Conservation (phyloP, 805 yeast species). For the Wickerhamomyces chaumierensis region DNA sequence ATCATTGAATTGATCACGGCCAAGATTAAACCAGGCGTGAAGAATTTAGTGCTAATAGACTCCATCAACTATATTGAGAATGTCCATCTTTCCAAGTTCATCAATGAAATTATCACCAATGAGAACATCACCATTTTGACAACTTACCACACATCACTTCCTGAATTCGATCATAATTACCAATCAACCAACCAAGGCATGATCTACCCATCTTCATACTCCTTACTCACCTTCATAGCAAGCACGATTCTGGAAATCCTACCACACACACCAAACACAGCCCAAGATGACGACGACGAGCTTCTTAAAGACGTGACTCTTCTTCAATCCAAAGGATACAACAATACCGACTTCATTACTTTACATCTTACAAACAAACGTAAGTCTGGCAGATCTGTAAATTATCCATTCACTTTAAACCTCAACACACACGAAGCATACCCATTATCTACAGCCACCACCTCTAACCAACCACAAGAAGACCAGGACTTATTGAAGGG, state of each 20-base stretch:
- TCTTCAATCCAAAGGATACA: slow-evolving; percentile 18
- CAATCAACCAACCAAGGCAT: slow-evolving; percentile 18
- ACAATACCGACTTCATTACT: slow-evolving; percentile 35
- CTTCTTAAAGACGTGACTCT: slow-evolving; percentile 22
- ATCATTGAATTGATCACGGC: slow-evolving; percentile 16
- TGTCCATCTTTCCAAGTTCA: slow-evolving; percentile 34
- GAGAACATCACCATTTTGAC: slow-evolving; percentile 36
- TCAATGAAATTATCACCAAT: slow-evolving; percentile 34
- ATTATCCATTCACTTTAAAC: slow-evolving; percentile 44
- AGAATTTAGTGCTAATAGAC: slow-evolving; percentile 47
- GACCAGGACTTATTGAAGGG: slow-evolving; percentile 51
- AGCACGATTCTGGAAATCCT: slow-evolving; percentile 56
- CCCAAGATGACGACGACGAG: slow-evolving; percentile 25
- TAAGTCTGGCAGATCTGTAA: slow-evolving; percentile 72
- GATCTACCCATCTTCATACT: slow-evolving; percentile 43
- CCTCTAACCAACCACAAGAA: slow-evolving; percentile 18
- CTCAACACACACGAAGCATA: slow-evolving; percentile 31
- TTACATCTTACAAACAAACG: slow-evolving; percentile 37
- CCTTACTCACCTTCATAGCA: slow-evolving; percentile 57
- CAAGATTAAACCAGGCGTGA: slow-evolving; percentile 13
- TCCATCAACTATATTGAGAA: slow-evolving; percentile 49
- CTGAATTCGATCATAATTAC: slow-evolving; percentile 20
- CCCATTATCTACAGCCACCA: slow-evolving; percentile 14
- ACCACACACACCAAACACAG: slow-evolving; percentile 23
- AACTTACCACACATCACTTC: slow-evolving; percentile 32